Evolutionary conservation across 1,284 basidiomycete genomes (phyloP).

Genomic region (Melanopsichium pennsylvanicum): DNA sequence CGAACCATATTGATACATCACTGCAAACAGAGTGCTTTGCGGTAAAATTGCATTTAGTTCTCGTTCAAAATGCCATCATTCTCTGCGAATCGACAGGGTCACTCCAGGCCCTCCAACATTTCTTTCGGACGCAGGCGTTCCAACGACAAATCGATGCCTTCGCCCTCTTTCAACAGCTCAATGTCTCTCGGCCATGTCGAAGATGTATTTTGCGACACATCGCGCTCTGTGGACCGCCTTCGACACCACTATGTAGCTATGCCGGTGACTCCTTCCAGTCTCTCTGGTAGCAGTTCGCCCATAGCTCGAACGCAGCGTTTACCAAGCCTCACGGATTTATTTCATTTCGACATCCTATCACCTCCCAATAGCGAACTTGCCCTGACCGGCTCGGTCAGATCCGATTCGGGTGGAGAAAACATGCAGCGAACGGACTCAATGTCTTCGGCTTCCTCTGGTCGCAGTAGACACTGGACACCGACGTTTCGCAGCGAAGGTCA

Average conservation of each 20-base stretch:
- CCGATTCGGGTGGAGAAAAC: constrained; percentile 4
- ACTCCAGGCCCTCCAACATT: constrained; percentile 28
- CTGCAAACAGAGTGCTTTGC: too few species aligned
- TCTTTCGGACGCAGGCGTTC: constrained; percentile 20
- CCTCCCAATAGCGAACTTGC: constrained; percentile 20
- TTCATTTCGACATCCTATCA: constrained; percentile 35
- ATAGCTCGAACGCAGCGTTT: constrained; percentile 17
- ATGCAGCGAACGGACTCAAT: constrained; percentile 23
- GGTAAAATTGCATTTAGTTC: too few species aligned
- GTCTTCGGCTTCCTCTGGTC: constrained; percentile 23
- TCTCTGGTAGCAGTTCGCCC: constrained; percentile 21
- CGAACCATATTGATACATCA: too few species aligned
- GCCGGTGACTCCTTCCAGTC: constrained; percentile 26
- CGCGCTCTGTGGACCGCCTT: constrained; percentile 22
- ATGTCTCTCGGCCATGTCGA: constrained; percentile 35
- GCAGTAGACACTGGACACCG: constrained; percentile 10
- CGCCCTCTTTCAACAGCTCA: constrained; percentile 47
- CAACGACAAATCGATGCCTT: constrained; percentile 38
- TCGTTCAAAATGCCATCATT: constrained; percentile 22
- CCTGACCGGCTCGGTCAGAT: constrained; percentile 2
- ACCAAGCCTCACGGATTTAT: constrained; percentile 32
- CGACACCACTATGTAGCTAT: constrained; percentile 28
- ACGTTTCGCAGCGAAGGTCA: constrained; percentile 10
- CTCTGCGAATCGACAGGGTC: constrained; percentile 34
- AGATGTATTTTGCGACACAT: constrained; percentile 39